Base-by-base conservation (phyloP, 129 eudicot genomes). In the carrot (Daucus carota) region DNA sequence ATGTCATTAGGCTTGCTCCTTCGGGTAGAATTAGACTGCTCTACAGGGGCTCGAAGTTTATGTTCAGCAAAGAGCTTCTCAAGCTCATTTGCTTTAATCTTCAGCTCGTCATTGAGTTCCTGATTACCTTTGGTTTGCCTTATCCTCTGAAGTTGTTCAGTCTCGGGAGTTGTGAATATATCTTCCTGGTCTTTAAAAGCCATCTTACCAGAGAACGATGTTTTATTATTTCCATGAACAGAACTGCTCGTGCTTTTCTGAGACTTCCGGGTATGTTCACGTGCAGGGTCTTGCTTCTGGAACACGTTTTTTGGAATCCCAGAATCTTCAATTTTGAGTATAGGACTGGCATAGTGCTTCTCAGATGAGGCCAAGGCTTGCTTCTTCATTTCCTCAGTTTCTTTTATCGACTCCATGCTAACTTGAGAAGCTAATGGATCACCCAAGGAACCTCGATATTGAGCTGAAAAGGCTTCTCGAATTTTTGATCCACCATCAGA, bases 11-110 rank as follows among this genome's bases (percentile, higher is more conserved):
- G 83, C 86, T 85, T 87, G 84, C 77, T 87, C 79, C 84, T 88
- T 72, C 87, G 83, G 38, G 86, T 41, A 70, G 88, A 73, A 74
- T 76, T 83, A 5, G 85, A 80, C 77, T 85, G 90, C 41, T 87
- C 92, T 48, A 79, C 93, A 22, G 97, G 95, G 63, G 60, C 87
- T 82, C 99, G 91, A 73, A 91, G 90, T 74, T 95, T 95, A 80
- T 95, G 99, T 82, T 92, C 97, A 0, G 99, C 97, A 75, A 86
- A 95, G 69, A 95, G 94, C 84, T 88, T 95, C 81, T 95, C 99
- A 24, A 95, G 92, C 79, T 95, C 99, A 78, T 87, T 90, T 63
- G 96, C 99, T 89, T 95, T 95, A 83, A 89, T 11, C 81, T 92
- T 86, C 72, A 95, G 83, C 76, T 91, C 98, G 66, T 95, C 97